A percentile compares a stretch with the other conserved stretches of the same genome.
Evolutionary conservation across 2,329 filamentous ascomycete genomes (phyloP).

Genomic region (Claviceps purpurea): DNA sequence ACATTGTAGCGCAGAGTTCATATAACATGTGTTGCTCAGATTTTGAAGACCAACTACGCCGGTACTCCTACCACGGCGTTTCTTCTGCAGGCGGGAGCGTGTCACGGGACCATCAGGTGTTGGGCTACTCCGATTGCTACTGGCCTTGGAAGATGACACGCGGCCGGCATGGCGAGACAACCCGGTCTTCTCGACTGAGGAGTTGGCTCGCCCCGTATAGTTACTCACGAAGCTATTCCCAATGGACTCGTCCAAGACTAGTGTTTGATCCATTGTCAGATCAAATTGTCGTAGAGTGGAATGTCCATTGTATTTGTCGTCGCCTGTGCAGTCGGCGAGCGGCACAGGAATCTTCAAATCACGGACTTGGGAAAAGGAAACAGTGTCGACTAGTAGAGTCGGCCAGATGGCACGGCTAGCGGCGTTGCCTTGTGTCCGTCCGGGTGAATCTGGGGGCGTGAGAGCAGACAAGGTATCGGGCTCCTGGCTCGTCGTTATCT

Average conservation of each 20-base stretch:
- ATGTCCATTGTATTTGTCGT: conserved; percentile 66
- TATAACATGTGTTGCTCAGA: conserved; percentile 95
- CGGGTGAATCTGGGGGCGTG: conserved; percentile 29
- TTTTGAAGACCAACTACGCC: conserved; percentile 80
- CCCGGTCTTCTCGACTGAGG: conserved; percentile 22
- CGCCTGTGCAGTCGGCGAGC: conserved; percentile 51
- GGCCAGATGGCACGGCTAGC: conserved; percentile 23
- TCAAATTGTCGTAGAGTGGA: conserved; percentile 52
- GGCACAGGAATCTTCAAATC: conserved; percentile 13
- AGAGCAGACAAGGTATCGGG: conserved; percentile 23
- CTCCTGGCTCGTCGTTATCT: conserved; percentile 18
- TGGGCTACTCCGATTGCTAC: conserved; percentile 57
- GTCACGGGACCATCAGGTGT: conserved; percentile 48
- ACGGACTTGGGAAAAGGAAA: conserved; percentile 35
- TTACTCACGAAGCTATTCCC: conserved; percentile 46
- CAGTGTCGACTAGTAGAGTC: conserved; percentile 31
- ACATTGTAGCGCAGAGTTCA: conserved; percentile 96
- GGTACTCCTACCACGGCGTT: conserved; percentile 53
- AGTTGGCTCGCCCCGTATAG: conserved; percentile 21
- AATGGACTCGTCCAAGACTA: conserved; percentile 74
- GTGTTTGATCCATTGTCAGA: conserved; percentile 56
- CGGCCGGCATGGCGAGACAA: conserved; percentile 16
- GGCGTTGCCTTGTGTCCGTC: conserved; percentile 12
- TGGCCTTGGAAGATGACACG: conserved; percentile 16
- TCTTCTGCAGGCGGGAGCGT: conserved; percentile 56